Conservation (phyloP, 163 green algal genomes). For the Coccomyxa subellipsoidea region DNA sequence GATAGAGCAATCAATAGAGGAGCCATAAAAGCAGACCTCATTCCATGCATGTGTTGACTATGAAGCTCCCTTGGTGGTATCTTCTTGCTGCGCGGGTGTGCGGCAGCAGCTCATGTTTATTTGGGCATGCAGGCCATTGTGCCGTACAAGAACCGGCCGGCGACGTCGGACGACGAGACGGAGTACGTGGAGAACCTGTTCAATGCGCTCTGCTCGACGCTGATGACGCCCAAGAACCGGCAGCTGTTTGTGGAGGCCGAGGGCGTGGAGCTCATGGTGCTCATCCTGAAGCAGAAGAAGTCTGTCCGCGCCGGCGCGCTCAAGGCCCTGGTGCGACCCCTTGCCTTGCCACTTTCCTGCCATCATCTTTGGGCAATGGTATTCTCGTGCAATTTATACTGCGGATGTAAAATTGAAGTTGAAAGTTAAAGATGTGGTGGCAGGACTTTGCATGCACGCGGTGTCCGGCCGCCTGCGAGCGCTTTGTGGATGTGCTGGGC, state of each 20-base stretch:
- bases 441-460: constrained; percentile 76
- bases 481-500: constrained; percentile 67
- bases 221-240: constrained; percentile 55
- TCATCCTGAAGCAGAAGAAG: constrained; percentile 81
- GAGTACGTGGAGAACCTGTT: constrained; percentile 89
- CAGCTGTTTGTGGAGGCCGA: constrained; percentile 46
- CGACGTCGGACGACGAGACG: constrained; percentile 47
- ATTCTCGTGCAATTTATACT: no score
- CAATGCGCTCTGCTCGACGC: constrained; percentile 72
- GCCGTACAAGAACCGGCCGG: constrained; percentile 16
- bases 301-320: constrained; percentile 56
- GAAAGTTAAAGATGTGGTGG: not conserved
- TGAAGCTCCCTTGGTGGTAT: no score
- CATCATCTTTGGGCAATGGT: not conserved
- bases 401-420: no score
- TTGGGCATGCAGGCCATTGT: not conserved
- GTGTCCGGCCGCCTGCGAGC: constrained; percentile 60
- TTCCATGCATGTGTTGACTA: no score
- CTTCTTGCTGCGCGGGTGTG: not conserved
- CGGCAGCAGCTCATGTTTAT: not conserved
- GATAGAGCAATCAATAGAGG: no score
- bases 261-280: constrained; percentile 93
- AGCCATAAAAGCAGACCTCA: no score
- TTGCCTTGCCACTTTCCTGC: not conserved
- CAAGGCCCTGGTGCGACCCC: constrained; percentile 49